Evolutionary conservation across 108 stramenopile genomes (phyloP), one percentile per base, ranked within the genome.

Genomic region (Nitzschia inconspicua): DNA sequence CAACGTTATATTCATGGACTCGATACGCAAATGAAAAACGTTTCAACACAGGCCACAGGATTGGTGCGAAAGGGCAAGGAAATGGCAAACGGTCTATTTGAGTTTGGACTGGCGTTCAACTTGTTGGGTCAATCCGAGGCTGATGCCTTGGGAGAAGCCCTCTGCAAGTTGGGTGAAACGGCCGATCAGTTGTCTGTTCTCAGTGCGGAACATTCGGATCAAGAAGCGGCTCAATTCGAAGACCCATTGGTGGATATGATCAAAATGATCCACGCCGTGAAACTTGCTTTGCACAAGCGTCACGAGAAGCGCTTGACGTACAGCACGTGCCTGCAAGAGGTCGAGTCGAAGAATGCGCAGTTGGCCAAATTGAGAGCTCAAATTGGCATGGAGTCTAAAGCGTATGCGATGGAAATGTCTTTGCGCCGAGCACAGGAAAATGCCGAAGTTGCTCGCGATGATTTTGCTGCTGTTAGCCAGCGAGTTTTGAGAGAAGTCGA

Each of bases 51-150:
- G 66, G 88, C 95, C 0, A 57, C 81, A 29, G 82, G 70, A 5
- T 70, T 98, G 55, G 95, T 96, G n/a, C 80, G 91, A 32, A 96
- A 95, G 59, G 84, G 88, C 18, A 89, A 91, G 57, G 95, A 96
- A 78, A 82, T 96, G 40, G 93, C 96, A 24, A 86, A 87, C 63
- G 93, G 94, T 14, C 52, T 95, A 47, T 96, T 96, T 65, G 96
- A 98, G 72, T 96, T 98, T 72, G 96, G 96, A 22, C 63, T 97
- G 57, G 95, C 95, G 51, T 96, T 98, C 72, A 95, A 95, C 53
- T 80, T 95, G 55, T 67, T 98, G 32, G 96, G 95, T 11, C 96
- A 96, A 58, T 82, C 85, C 41, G 96, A 97, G 80, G 83, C 78
- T 13, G 93, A 91, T 66, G 76, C 73, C 8, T 62, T 97, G 28